phyloP scores from a whole-genome alignment of 2,329 filamentous ascomycete species.

The Aciculosporium take region DNA sequence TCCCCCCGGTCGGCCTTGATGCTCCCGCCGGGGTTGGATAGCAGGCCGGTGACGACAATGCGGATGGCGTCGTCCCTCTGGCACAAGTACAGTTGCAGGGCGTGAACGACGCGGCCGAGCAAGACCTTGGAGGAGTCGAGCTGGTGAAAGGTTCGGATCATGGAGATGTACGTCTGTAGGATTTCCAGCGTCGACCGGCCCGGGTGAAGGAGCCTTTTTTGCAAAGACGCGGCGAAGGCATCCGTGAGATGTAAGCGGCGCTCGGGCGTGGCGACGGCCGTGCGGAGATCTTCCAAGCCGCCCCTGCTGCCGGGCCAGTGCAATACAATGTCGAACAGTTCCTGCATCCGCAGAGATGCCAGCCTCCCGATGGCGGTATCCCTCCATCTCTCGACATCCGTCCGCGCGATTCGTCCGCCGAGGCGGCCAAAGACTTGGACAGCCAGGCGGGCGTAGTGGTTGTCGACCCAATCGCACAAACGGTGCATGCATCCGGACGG shows the following conservation, averaged over 20 bases:
- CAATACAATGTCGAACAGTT: conserved; percentile 68
- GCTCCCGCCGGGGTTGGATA: conserved; percentile 47
- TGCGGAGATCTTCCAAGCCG: conserved; percentile 59
- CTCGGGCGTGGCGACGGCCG: conserved; percentile 53
- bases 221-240: conserved; percentile 51
- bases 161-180: conserved; percentile 61
- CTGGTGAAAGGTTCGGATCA: conserved; percentile 63
- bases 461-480: conserved; percentile 53
- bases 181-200: conserved; percentile 65
- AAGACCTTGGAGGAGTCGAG: conserved; percentile 67
- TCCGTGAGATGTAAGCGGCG: conserved; percentile 57
- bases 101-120: conserved; percentile 57
- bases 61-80: conserved; percentile 65
- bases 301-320: conserved; percentile 58
- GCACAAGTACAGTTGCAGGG: conserved; percentile 61
- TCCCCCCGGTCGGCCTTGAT: conserved; percentile 29
- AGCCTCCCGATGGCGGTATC: conserved; percentile 55
- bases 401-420: conserved; percentile 31
- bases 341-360: conserved; percentile 52
- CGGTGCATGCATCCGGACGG: conserved; percentile 36
- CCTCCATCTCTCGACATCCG: conserved; percentile 54
- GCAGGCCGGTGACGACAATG: conserved; percentile 60
- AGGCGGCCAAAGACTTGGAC: conserved; percentile 43
- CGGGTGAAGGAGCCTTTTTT: conserved; percentile 55
- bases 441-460: conserved; percentile 49